Percentiles rank a stretch among this genome's conserved stretches.
These are phyloP conservation scores for Paracoccidioides brasiliensis DNA, from an alignment of 2,329 filamentous ascomycete genomes.

Conservation along the genomic window DNA sequence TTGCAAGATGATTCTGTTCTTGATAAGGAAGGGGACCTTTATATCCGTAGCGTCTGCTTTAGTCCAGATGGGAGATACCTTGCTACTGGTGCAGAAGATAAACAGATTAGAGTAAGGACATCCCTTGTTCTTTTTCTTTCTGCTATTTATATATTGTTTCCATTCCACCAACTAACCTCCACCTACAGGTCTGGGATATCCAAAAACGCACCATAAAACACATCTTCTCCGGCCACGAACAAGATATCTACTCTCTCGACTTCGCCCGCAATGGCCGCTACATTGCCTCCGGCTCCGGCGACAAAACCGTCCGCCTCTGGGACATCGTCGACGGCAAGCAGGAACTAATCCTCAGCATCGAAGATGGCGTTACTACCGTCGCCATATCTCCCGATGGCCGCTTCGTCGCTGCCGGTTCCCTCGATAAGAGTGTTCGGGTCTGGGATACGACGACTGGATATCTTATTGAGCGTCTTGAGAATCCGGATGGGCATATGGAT, in stretches of 20 bases:
- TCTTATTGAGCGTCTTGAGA: slow-evolving; percentile 82
- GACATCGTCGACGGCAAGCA: slow-evolving; percentile 77
- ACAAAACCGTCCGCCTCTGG: slow-evolving; percentile 90
- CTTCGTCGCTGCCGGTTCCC: slow-evolving; percentile 83
- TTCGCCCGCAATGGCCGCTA: slow-evolving; percentile 87
- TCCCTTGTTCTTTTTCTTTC: not conserved
- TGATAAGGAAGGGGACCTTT: slow-evolving; percentile 80
- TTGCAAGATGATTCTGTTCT: slow-evolving; percentile 71
- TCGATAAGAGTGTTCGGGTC: slow-evolving; percentile 95
- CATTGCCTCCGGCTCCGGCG: slow-evolving; percentile 90
- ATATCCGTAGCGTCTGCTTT: slow-evolving; percentile 97
- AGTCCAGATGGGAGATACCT: slow-evolving; percentile 90
- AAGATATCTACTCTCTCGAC: slow-evolving; percentile 95
- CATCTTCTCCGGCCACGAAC: slow-evolving; percentile 91
- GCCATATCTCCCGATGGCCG: slow-evolving; percentile 93
- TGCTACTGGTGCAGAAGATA: slow-evolving; percentile 93
- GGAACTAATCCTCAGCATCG: slow-evolving; percentile 75
- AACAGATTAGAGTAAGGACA: slow-evolving; percentile 71
- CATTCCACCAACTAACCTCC: slow-evolving; percentile 1
- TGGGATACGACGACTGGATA: slow-evolving; percentile 85
- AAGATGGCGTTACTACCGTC: slow-evolving; percentile 94
- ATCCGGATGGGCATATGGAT: slow-evolving; percentile 88
- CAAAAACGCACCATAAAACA: slow-evolving; percentile 68
- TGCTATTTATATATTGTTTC: not conserved
- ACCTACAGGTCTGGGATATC: slow-evolving; percentile 81